Evolutionary conservation across 2,329 filamentous ascomycete genomes (phyloP), one percentile per base, ranked within the genome.

Genomic region (Colletotrichum tropicale): DNA sequence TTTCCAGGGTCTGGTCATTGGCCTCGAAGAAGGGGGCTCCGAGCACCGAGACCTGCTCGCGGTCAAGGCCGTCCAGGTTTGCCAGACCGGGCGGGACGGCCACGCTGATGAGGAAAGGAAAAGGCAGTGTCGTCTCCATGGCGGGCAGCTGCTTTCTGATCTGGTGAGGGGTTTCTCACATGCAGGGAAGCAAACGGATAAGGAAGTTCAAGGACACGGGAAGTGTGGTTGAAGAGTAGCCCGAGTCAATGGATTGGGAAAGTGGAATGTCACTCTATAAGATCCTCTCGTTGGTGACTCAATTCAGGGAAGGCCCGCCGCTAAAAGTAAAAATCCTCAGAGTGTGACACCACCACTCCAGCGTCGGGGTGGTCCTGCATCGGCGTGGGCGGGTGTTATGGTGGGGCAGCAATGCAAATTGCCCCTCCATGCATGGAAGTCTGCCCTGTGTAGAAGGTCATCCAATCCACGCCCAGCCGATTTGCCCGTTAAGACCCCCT

Each of bases 51-150:
- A 93, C 85, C 82, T 93, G 90, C 68, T 89, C 88, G 74, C 85
- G 86, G 38, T 83, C 90, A 75, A 93, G 86, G 72, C 91, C 91
- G 70, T 89, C 87, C 66, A 85, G 83, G 55, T 88, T 85, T 71
- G 85, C 84, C 77, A 90, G 84, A 58, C 86, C 87, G 30, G 87
- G 87, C 2, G 88, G 87, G 66, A 90, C 86, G 77, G 88, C 86
- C 76, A 93, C 88, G 80, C 89, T 88, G 83, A 92, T 86, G 75
- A 93, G 86, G 81, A 93, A 93, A 28, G 92, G 92, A 68, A 93
- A 85, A 12, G 92, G 91, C 26, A 93, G 87, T 75, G 89, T 92
- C 34, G 91, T 91, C 83, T 93, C 92, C 92, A 93, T 93, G 77
- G 76, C 82, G 81, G 75, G 73, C 36, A 43, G 60, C 36, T 55